Base-by-base conservation (phyloP, 2,329 filamentous ascomycete species). In the Aspergillus aculeatus region DNA sequence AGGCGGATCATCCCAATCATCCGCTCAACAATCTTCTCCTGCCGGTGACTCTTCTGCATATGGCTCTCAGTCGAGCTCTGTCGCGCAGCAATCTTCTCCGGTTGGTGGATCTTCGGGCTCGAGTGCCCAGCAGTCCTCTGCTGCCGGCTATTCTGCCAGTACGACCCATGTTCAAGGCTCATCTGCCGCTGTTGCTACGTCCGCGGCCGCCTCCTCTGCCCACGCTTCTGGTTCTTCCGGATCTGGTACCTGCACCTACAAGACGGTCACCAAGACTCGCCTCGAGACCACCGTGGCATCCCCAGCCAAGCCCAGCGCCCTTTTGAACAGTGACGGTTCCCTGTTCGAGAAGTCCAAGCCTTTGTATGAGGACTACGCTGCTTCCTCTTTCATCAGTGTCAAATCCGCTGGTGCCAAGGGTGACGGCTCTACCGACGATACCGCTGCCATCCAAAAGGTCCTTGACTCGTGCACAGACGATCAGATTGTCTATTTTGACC, bases 311-410 rank as follows among this genome's bases (percentile, higher is more conserved):
- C 90, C 92, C 6, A 75, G 81, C 12, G 79, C 75, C 24, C 87
- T 98, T 16, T 81, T 93, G 44, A 82, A 86, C 64, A 75, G 76
- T 44, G 75, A 81, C 24, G 91, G 90, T 65, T 87, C 84, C 41
- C 81, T 97, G 68, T 92, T 93, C 73, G 89, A 92, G 64, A 89
- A 90, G 66, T 89, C 87, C 75, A 96, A 95, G 83, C 95, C 95
- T 14, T 91, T 96, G 75, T 99, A 98, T 73, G 85, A 90, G 71
- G 79, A 80, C 47, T 77, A 91, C 2, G 76, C 86, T 3, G 84
- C 82, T n/a, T 83, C 81, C 61, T 84, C 84, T 35, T 96, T 99
- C 71, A 78, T 96, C 68, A 94, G 90, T 66, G 89, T 95, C 79
- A 96, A 94, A 80, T 81, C 85, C 50, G 83, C 84, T 54, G 94